Evolutionary conservation across 768 basidiomycete genomes (phyloP).

Genomic region (Lactifluus volemus): DNA sequence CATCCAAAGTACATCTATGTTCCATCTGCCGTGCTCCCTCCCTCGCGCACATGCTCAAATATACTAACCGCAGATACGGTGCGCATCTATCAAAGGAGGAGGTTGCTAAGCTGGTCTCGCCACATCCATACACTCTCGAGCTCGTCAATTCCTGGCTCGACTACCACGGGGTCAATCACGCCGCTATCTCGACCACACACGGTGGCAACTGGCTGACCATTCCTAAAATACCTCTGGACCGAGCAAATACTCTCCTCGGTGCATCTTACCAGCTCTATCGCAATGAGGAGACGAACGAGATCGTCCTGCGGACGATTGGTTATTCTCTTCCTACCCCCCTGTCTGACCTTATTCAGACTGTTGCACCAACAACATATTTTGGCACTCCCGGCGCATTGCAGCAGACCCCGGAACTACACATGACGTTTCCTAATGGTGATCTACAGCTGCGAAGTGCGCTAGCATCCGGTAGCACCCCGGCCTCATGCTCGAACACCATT

Average conservation of each 20-base stretch:
- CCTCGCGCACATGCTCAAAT: constrained; percentile 18
- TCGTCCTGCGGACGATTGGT: no score
- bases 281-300: no score
- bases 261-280: no score
- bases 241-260: no score
- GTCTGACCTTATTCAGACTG: constrained; percentile 41
- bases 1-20: no score
- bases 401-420: constrained; percentile 20
- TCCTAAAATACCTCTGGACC: no score
- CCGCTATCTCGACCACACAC: no score
- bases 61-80: constrained; percentile 22
- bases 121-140: constrained; percentile 28
- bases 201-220: no score
- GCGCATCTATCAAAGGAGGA: constrained; percentile 26
- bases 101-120: constrained; percentile 44
- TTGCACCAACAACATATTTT: constrained; percentile 57
- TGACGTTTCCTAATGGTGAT: constrained; percentile 32
- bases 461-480: background rate
- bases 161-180: constrained; percentile 36
- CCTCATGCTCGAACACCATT: no score
- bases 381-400: constrained; percentile 21
- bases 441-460: background rate
- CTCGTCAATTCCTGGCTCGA: constrained; percentile 42
- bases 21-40: background rate
- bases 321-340: constrained; percentile 1